Evolutionary conservation across 352 stramenopile species (phyloP), one percentile per base, ranked within the genome.

Genomic region (Globisporangium irregulare): DNA sequence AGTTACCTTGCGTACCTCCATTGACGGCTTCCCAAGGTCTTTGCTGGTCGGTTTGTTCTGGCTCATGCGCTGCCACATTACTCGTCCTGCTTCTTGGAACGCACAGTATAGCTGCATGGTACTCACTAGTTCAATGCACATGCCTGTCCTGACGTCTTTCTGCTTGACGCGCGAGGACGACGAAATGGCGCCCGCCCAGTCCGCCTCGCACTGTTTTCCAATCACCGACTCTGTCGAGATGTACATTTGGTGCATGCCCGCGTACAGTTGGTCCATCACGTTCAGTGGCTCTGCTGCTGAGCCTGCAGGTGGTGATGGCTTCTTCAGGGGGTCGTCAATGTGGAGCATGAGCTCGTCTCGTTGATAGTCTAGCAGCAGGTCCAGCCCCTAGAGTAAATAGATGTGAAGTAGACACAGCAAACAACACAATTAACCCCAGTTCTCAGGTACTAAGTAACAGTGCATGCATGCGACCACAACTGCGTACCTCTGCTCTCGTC

Each of bases 11-110:
- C 38, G 38, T 46, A 66, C 61, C 48, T 66, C 46, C 1, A 48
- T 38, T 6, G n/a, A n/a, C 12, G 29, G 25, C 32, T 59, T 66
- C 20, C 6, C 20, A 18, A 24, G 10, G 25, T 36, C 18, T 22
- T n/a, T 24, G 0, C 32, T 29, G 5, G 38, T 10, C 22, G 24
- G 20, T n/a, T 38, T 38, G 20, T 70, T 0, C 38, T 46, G 38
- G 65, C 65, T 18, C 67, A 64, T 18, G 59, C 65, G 20, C 54
- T 51, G 34, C 59, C 68, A 25, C 53, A 29, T 10, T 43, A 18
- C 2, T 8, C 53, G n/a, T 25, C 56, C 51, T 58, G 15, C 66
- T 51, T 68, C 72, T 72, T 29, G 53, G 3, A 69, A 29, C 27
- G 1, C 12, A 14, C 38, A 77, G 48, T 20, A 24, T n/a, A 61